Percentiles rank a stretch among this genome's conserved stretches.
phyloP scores from a whole-genome alignment of 139 green algal genomes.

The Micromonas commoda region DNA sequence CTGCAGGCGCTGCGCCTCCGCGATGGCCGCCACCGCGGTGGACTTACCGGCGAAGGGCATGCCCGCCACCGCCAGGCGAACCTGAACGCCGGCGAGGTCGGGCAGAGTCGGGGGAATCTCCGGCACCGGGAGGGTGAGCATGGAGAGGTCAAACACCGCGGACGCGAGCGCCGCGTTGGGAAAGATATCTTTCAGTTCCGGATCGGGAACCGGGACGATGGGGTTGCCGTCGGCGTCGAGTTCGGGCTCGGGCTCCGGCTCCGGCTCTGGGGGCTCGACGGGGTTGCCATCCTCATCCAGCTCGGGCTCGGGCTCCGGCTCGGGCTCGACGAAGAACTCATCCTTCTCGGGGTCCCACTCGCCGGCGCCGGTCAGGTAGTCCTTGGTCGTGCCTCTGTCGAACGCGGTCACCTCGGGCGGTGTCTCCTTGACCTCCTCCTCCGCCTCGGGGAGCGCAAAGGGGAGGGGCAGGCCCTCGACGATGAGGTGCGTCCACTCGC shows the following conservation, averaged over 20 bases:
- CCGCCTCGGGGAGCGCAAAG: conserved; percentile 2
- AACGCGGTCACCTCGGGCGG: neutral
- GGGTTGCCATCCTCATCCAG: neutral
- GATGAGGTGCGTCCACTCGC: conserved; percentile 60
- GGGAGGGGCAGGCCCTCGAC: conserved; percentile 27
- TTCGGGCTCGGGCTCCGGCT: conserved; percentile 22
- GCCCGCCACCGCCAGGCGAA: conserved; percentile 51
- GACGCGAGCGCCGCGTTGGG: neutral
- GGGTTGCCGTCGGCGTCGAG: neutral
- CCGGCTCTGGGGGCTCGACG: neutral
- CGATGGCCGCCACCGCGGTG: neutral
- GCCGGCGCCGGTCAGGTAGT: conserved; percentile 10
- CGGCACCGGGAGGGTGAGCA: neutral
- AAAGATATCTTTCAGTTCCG: neutral
- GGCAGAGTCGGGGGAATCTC: neutral
- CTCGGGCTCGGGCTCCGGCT: conserved; percentile 27
- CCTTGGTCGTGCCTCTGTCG: neutral
- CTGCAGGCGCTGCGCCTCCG: neutral
- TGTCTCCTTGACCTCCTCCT: neutral
- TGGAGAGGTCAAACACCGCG: conserved; percentile 1
- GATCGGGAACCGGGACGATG: conserved; percentile 38
- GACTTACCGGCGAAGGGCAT: conserved; percentile 60
- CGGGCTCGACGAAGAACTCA: no score
- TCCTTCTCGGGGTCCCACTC: conserved; percentile 11
- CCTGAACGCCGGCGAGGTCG: conserved; percentile 1